Base-by-base conservation (phyloP, 2,329 filamentous ascomycete genomes). In the Delphinella strobiligena region DNA sequence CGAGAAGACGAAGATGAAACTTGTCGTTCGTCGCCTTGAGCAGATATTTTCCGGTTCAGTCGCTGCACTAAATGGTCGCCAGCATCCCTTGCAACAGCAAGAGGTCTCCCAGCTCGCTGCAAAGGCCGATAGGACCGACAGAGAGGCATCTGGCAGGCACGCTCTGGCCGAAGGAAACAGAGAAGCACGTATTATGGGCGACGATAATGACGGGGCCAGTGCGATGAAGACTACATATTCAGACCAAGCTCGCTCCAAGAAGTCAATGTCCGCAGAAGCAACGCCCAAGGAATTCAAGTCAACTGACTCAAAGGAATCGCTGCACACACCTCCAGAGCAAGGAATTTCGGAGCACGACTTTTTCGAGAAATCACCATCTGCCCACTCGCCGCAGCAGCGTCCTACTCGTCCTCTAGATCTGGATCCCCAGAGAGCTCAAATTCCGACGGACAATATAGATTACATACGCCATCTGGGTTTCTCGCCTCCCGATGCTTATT, bases 31-130 rank as follows among this genome's bases (percentile, higher is more conserved):
- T 39, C 72, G 82, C 2, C 58, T 93, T 4, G 85, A 93, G 52
- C 82, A 88, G 46, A 68, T 93, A 1, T 93, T 91, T 45, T 86
- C 83, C 0, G 85, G 85, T 2, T 82, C 80, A 52, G 64, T 52
- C 54, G 66, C 60, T 34, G 54, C 52, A 2, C 49, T 57, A 2
- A 64, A 61, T 8, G 59, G 54, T 15, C 66, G 71, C 40, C 63
- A 65, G 9, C 68, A 70, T 38, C 67, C 63, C 14, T 57, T 67
- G n/a, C 71, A 72, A 49, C 71, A 72, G 47, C 66, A 77, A 52
- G 69, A 74, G 47, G 67, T 75, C 2, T 72, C 72, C 2, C 65
- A 70, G 34, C 66, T 65, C n/a, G 72, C 68, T 19, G 72, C 67
- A 12, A 59, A 52, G 9, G 66, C 63, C 2, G 67, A 70, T 40